A percentile compares a stretch with the other conserved stretches of the same genome.
phyloP scores from a whole-genome alignment of 257 asterid genomes.

The Nicotiana sylvestris region DNA sequence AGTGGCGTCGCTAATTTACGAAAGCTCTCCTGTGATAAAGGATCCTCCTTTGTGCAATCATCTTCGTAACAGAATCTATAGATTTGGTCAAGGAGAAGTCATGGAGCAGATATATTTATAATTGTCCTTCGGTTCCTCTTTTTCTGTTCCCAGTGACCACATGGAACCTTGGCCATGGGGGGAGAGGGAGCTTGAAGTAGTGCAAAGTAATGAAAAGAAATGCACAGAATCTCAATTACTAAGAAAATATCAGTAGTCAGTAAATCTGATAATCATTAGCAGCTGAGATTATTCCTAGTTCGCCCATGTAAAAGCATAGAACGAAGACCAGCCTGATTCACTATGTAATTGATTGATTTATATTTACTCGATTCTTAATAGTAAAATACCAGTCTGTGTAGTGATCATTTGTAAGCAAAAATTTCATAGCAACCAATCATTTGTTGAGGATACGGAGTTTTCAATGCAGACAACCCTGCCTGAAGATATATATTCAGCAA shows the following conservation, averaged over 20 bases:
- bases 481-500: constrained; percentile 85
- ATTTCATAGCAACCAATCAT: background rate
- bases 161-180: background rate
- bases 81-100: constrained; percentile 40
- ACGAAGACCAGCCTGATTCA: background rate
- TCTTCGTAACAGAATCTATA: constrained; percentile 85
- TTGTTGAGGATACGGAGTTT: constrained; percentile 93
- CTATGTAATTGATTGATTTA: background rate
- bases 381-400: background rate
- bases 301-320: background rate
- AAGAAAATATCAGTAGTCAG: background rate
- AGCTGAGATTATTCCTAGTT: background rate
- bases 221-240: background rate
- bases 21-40: constrained; percentile 92
- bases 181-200: background rate
- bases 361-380: background rate
- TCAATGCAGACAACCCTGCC: constrained; percentile 93
- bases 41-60: constrained; percentile 97
- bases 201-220: background rate
- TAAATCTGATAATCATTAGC: background rate
- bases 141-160: background rate
- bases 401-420: background rate
- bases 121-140: background rate
- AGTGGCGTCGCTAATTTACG: constrained; percentile 80
- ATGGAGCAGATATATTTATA: background rate